Conservation (phyloP, 805 yeast genomes). For the Yarrowia sp. region DNA sequence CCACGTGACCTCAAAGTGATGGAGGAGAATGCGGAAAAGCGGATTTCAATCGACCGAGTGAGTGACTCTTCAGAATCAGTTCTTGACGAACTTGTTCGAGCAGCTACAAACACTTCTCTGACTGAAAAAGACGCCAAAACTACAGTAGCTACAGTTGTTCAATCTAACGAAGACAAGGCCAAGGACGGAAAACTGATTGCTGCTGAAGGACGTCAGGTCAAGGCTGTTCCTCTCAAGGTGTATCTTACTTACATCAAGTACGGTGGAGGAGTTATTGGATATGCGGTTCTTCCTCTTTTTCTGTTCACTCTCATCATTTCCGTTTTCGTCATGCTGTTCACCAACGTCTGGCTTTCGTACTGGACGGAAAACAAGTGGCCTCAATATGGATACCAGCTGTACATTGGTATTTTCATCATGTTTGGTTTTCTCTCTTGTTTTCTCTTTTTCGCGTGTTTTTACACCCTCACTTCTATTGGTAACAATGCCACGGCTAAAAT, state of each 20-base stretch:
- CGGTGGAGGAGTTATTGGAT: constrained; percentile 52
- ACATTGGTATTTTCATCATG: constrained; percentile 52
- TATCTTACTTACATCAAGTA: constrained; percentile 49
- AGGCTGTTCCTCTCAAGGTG: constrained; percentile 39
- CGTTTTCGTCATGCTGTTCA: constrained; percentile 54
- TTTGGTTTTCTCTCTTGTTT: constrained; percentile 51
- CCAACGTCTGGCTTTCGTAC: constrained; percentile 71
- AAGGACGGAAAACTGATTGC: constrained; percentile 28
- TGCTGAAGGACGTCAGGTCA: constrained; percentile 28
- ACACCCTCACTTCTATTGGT: constrained; percentile 40
- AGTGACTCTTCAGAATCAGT: constrained; percentile 23
- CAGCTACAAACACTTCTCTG: background rate
- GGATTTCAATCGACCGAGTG: background rate
- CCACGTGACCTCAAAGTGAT: background rate
- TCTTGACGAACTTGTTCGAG: background rate
- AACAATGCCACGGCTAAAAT: constrained; percentile 52
- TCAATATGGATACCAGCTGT: constrained; percentile 45
- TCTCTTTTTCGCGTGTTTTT: constrained; percentile 45
- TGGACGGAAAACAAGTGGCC: constrained; percentile 56
- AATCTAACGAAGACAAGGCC: constrained; percentile 26
- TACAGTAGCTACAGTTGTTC: background rate
- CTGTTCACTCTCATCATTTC: constrained; percentile 37
- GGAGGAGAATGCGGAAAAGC: background rate
- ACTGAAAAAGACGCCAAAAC: background rate
- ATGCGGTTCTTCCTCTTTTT: constrained; percentile 37